Evolutionary conservation across 83 land plant genomes (phyloP).

Genomic region (Diphasiastrum complanatum): DNA sequence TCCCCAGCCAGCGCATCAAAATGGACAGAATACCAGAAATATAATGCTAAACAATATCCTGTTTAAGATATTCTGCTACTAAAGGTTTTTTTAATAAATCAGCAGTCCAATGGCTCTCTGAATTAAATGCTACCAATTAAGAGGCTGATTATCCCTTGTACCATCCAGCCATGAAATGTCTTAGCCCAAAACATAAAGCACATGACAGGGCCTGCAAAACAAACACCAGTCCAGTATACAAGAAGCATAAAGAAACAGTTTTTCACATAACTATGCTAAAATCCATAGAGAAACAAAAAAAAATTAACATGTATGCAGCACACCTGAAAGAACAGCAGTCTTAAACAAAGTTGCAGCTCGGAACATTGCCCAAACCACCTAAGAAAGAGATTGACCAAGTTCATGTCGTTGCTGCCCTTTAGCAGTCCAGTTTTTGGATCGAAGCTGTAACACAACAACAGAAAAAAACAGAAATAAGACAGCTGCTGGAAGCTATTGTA

Average conservation of each 20-base stretch:
- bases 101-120: too few species aligned
- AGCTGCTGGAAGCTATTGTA: neutral
- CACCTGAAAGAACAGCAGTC: slow-evolving; percentile 74
- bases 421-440: slow-evolving; percentile 77
- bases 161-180: slow-evolving; percentile 80
- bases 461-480: neutral
- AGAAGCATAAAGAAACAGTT: neutral
- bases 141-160: slow-evolving; percentile 91
- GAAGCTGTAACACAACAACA: slow-evolving; percentile 43
- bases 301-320: slow-evolving; percentile 1
- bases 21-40: too few species aligned
- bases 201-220: slow-evolving; percentile 53
- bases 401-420: slow-evolving; percentile 86
- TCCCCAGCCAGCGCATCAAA: too few species aligned
- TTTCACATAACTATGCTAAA: neutral
- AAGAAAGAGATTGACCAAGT: slow-evolving; percentile 69
- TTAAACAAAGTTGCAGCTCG: slow-evolving; percentile 65
- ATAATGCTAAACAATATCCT: too few species aligned
- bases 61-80: too few species aligned
- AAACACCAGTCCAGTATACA: slow-evolving; percentile 5
- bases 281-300: neutral
- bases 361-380: slow-evolving; percentile 70
- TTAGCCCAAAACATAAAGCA: slow-evolving; percentile 58
- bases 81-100: too few species aligned
- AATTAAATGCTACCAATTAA: too few species aligned